Percentiles rank a stretch among this genome's conserved stretches.
Conservation (phyloP, 1,139 yeast species). For the Yamadazyma diddensiae region DNA sequence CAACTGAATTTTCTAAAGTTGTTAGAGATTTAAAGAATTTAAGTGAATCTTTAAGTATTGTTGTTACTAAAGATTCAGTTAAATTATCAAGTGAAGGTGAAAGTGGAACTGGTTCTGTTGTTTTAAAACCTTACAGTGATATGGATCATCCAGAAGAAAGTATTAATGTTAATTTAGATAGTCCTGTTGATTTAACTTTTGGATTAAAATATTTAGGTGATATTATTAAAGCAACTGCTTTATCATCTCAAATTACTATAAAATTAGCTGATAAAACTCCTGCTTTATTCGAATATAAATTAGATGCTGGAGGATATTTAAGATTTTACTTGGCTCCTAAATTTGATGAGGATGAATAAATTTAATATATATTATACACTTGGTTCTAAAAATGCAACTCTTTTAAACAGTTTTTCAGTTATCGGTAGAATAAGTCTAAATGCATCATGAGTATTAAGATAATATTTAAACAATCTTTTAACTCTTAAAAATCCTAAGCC, state of each 20-base stretch:
- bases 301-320: constrained; percentile 85
- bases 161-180: constrained; percentile 73
- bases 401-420: constrained; percentile 24
- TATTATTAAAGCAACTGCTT: constrained; percentile 85
- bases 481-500: constrained; percentile 81
- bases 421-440: constrained; percentile 62
- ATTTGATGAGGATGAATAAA: constrained; percentile 77
- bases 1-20: constrained; percentile 83
- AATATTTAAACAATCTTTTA: constrained; percentile 81
- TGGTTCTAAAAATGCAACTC: constrained; percentile 32
- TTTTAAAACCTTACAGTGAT: constrained; percentile 80
- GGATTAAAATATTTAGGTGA: constrained; percentile 89
- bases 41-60: constrained; percentile 82
- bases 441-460: constrained; percentile 91
- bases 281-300: constrained; percentile 87
- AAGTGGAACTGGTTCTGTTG: constrained; percentile 83
- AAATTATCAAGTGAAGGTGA: constrained; percentile 92
- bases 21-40: constrained; percentile 84
- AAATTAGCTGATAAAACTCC: constrained; percentile 92
- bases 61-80: constrained; percentile 89
- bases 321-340: constrained; percentile 97
- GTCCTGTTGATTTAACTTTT: constrained; percentile 86
- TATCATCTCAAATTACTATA: constrained; percentile 74
- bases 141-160: constrained; percentile 76
- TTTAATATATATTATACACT: constrained; percentile 3